Conservation (phyloP, 306 rosid genomes). For the Ochetophila trinervis region DNA sequence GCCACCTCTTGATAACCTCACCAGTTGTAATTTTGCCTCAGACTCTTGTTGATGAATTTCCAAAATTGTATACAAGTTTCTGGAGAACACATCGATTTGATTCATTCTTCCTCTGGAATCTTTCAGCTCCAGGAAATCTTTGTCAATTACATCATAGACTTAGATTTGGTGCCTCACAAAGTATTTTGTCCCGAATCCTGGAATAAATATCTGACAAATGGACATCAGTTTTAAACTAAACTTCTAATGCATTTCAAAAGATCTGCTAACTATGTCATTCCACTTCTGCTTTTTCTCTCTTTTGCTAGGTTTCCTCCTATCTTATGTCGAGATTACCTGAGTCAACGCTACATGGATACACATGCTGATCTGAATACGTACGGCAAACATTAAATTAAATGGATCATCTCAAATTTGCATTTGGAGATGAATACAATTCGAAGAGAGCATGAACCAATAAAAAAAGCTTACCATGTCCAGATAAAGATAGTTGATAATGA, state of each 20-base stretch:
- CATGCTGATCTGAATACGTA: constrained; percentile 53
- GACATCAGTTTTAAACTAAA: background rate
- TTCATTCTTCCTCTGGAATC: too few relatives aligned
- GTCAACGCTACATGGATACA: constrained; percentile 69
- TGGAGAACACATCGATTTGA: too few relatives aligned
- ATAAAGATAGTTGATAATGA: too few relatives aligned
- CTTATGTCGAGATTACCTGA: constrained; percentile 53
- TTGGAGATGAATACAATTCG: background rate
- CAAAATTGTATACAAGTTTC: too few relatives aligned
- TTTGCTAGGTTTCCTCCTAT: constrained; percentile 69
- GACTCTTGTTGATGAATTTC: too few relatives aligned
- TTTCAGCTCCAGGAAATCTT: too few relatives aligned
- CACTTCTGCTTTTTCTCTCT: background rate
- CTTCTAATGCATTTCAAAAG: background rate
- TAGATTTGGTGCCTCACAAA: too few relatives aligned
- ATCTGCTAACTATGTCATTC: background rate
- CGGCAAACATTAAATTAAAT: constrained; percentile 31
- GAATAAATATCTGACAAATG: background rate
- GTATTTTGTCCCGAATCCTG: too few relatives aligned
- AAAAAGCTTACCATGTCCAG: background rate
- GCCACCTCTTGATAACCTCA: too few relatives aligned
- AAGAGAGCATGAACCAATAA: background rate
- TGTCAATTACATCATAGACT: too few relatives aligned
- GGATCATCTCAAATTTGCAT: background rate
- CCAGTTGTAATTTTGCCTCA: too few relatives aligned